Conservation (phyloP, 257 asterid species). For the Lycium barbarum region DNA sequence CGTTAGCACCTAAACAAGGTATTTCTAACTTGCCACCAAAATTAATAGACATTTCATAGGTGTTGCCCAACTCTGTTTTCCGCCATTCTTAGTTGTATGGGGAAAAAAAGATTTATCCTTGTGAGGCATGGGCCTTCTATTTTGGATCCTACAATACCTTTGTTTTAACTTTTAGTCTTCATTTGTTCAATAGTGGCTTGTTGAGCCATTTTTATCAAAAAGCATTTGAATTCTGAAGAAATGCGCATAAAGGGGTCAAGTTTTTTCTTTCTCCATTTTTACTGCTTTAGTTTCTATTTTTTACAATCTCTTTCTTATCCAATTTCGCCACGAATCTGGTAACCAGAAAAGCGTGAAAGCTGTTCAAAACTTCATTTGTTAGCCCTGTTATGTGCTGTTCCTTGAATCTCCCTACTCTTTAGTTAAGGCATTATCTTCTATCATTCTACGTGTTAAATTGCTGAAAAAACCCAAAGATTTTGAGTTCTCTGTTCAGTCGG, state of each 20-base stretch:
- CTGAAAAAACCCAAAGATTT: too few species aligned
- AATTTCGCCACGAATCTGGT: too few species aligned
- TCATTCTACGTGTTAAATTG: too few species aligned
- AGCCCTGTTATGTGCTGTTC: too few species aligned
- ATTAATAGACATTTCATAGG: neutral
- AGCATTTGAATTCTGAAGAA: constrained; percentile 21
- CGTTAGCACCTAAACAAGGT: neutral
- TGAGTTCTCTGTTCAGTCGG: too few species aligned
- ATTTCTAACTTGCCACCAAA: neutral
- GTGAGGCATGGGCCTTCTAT: neutral
- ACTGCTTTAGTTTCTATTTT: too few species aligned
- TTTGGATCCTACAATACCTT: neutral
- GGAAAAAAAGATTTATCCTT: neutral
- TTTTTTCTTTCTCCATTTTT: too few species aligned
- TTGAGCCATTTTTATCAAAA: neutral
- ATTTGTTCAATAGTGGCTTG: neutral
- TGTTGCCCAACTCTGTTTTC: neutral
- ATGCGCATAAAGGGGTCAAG: neutral
- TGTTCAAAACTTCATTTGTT: too few species aligned
- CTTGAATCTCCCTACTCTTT: too few species aligned
- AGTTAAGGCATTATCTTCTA: too few species aligned
- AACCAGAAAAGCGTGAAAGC: too few species aligned
- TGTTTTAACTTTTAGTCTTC: neutral
- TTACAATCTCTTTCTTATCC: too few species aligned
- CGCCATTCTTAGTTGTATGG: neutral